Base-by-base conservation (phyloP, 116 monocot species). In the Iris pallida region DNA sequence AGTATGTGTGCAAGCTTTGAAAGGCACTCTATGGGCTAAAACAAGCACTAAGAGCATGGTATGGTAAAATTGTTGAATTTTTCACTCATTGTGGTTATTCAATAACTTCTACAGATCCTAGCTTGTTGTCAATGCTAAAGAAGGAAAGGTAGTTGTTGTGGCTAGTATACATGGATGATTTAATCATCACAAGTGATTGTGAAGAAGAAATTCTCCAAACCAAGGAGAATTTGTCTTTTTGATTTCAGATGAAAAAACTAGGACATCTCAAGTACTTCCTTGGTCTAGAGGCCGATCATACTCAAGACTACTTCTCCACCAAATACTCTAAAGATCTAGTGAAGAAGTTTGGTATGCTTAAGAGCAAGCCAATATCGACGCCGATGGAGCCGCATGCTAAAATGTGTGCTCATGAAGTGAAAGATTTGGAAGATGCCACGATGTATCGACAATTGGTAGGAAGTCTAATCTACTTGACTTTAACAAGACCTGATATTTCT, bases 201-300 rank as follows among this genome's bases (percentile, higher is more conserved):
- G 68, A 47, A 43, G 53, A 55, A 55, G 72, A 72, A 20, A 72
- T 72, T 55, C 8, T 4, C 10, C 43, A 12, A 54, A 54, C 30
- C 0, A 72, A 64, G 45, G 30, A 54, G 16, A 72, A 72, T 63
- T 13, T 72, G 18, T 63, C 18, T 5, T 42, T 55, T 53, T 7
- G 53, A 5, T 72, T 72, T 17, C 7, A 63, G 13, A 64, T 54
- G 63, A 72, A 63, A 42, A 63, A 72, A 19, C 53, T 72, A 10
- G 72, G 72, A 6, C 44, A 72, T 11, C 72, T 72, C 6, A 64
- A 55, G 17, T 16, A 72, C 20, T 72, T 70, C 55, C 63, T 72
- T 63, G 54, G 72, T 19, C 17, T 72, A 3, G 43, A 72, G 55
- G 19, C 63, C 19, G 30, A 61, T 42, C 61, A 12, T 43, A 61